Evolutionary conservation across 2,329 filamentous ascomycete genomes (phyloP), one percentile per base, ranked within the genome.

Genomic region (Gremmenia infestans): DNA sequence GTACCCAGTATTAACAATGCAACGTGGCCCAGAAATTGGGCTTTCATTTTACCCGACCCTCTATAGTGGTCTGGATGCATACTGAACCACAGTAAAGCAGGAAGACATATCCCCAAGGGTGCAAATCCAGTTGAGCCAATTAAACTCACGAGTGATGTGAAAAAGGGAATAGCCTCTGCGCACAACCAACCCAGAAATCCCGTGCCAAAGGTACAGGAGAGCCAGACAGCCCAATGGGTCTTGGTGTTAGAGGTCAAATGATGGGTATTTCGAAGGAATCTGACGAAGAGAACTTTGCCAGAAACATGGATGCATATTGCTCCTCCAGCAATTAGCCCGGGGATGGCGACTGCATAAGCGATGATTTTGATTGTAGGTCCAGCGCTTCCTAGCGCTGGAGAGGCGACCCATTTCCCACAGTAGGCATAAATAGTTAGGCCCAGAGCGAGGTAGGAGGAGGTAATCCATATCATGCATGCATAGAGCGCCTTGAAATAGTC

Each of bases 321-420:
- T n/a, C 43, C 72, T 54, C 73, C 74, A 43, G 83, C 75, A 23
- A 78, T 68, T 3, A 85, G 71, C 1, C 79, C 79, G 2, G 76
- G 71, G 5, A 84, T 64, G 1, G 76, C 81, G 40, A 85, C 71
- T 2, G 81, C 82, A 61, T 84, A 86, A 0, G 80, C 71, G 0
- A 84, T 73, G 67, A 81, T 82, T 70, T 85, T 84, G 59, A 85
- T 71, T 1, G 74, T 76, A 5, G 73, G 71, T 9, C 82, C 81
- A 0, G 82, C 82, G 32, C 46, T 50, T 6, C 81, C 82, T 0
- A 86, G 75, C 1, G 81, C 80, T 0, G 83, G 83, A 6, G 76
- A 79, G 0, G 82, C 80, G 3, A 86, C 80, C 77, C 78, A 85
- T 59, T 79, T 72, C 2, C 82, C 82, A 60, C 81, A 83, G 72